Base-by-base conservation (phyloP, 805 yeast genomes). In the Tetrapisispora namnaoensis region DNA sequence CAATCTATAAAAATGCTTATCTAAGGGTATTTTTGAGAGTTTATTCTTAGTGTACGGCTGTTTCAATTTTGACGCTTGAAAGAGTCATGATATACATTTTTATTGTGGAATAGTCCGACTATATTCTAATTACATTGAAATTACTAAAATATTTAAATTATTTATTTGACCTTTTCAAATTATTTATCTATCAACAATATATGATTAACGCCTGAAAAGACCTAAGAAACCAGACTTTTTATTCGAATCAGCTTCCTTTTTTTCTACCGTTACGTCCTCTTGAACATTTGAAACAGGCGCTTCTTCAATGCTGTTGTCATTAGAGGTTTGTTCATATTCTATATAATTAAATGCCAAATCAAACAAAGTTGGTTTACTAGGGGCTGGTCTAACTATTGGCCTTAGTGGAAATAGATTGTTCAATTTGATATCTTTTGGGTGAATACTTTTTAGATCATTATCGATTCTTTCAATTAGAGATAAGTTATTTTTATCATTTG, bases 271-370 rank as follows among this genome's bases (percentile, higher is more conserved):
- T 30, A 27, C 13, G 9, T 22, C 40, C 10, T 53, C 65, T 20
- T 50, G 49, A n/a, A 52, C 36, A 14, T 44, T 47, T 30, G 41
- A 8, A 3, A 3, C 39, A 24, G 49, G 45, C 11, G 44, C 37
- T 42, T 50, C 42, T 14, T 53, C 48, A 24, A 24, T 24, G 27
- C 51, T 24, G 11, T 44, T 16, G 20, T 44, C 45, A n/a, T 38
- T 57, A 16, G 42, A 55, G n/a, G 53, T 57, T n/a, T 38, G 49
- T 35, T 42, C 70, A 58, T 80, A 82, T 35, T 74, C 72, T 47
- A 90, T 76, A 60, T 86, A 89, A 63, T 89, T 90, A 71, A 74
- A 90, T 0, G 95, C 98, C 54, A 87, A 72, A 63, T 91, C 99
- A 59, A 88, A 93, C 59, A 90, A 76, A 10, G 89, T 95, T 0